These are phyloP conservation scores for Inonotus obliquus DNA, from an alignment of 1,284 basidiomycete species.

Conservation along the genomic window DNA sequence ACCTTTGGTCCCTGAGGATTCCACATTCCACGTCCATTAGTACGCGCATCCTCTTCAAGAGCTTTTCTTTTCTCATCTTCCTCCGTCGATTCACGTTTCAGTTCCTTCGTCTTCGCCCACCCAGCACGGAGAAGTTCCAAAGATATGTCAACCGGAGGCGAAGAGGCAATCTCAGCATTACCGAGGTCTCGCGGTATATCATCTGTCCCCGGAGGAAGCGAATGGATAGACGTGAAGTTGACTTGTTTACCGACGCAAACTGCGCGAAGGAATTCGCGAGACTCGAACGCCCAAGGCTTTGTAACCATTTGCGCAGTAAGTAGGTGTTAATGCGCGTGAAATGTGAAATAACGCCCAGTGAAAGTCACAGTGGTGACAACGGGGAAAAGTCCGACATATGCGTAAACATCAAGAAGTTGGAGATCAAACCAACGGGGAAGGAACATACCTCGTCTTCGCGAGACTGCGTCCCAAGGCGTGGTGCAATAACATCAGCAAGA, in stretches of 20 bases:
- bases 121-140: constrained; percentile 79
- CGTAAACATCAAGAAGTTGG: background rate
- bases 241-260: constrained; percentile 88
- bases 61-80: constrained; percentile 75
- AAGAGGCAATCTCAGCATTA: constrained; percentile 50
- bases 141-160: constrained; percentile 63
- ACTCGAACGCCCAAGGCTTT: constrained; percentile 87
- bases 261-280: constrained; percentile 86
- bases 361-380: background rate
- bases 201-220: constrained; percentile 59
- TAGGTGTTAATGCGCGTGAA: background rate
- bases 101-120: constrained; percentile 91
- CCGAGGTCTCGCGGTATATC: constrained; percentile 75
- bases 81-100: constrained; percentile 70
- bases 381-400: background rate
- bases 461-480: constrained; percentile 72
- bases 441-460: constrained; percentile 80
- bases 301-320: background rate
- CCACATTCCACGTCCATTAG: constrained; percentile 81
- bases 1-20: constrained; percentile 80
- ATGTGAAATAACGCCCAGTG: background rate
- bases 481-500: constrained; percentile 79
- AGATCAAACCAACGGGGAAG: background rate
- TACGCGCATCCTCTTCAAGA: constrained; percentile 75
- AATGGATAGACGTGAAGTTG: constrained; percentile 72